Evolutionary conservation across 768 basidiomycete species (phyloP), one percentile per base, ranked within the genome.

Genomic region (Trametes cinnabarina): DNA sequence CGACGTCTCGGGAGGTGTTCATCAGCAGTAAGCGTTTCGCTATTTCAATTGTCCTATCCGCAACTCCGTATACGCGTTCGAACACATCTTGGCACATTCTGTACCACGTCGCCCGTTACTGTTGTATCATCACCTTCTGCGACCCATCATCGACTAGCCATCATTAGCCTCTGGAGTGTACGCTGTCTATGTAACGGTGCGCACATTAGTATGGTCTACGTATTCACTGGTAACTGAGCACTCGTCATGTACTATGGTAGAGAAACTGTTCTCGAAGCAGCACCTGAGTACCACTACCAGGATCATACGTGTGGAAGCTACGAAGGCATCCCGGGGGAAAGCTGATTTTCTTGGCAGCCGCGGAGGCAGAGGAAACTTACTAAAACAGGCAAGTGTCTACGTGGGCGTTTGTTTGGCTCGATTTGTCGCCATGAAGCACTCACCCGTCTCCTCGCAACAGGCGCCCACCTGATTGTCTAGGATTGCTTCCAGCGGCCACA

Each of bases 341-440:
- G n/a, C n/a, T 32, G 30, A 32, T 32, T 32, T 32, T 32, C 7
- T 12, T 32, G 6, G 30, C 12, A 6, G 7, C 30, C 12, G 30
- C 7, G 3, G 5, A n/a, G 1, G 41, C 11, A 5, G 8, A 42
- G 41, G 22, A 46, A 26, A 46, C 23, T 14, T 46, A 25, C 44
- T 20, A 46, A 6, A 46, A 15, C 23, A 26, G 44, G 44, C 44
- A 46, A 46, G 23, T 46, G 19, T 22, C 8, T 14, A 4, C 12
- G 50, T 52, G 37, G 39, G 57, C 51, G 44, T 30, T 22, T 58
- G 35, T 58, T 58, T 58, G 50, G 28, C 17, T 17, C 19, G 28
- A 40, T 58, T 58, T 58, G 57, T 20, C 6, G 34, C 20, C 37
- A 35, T 57, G n/a, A n/a, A n/a, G 8, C 46, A 28, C 47, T 4